A percentile compares a stretch with the other conserved stretches of the same genome.
These are phyloP conservation scores for Mortierella claussenii DNA, from an alignment of 192 early-diverging fungal genomes.

Conservation along the genomic window DNA sequence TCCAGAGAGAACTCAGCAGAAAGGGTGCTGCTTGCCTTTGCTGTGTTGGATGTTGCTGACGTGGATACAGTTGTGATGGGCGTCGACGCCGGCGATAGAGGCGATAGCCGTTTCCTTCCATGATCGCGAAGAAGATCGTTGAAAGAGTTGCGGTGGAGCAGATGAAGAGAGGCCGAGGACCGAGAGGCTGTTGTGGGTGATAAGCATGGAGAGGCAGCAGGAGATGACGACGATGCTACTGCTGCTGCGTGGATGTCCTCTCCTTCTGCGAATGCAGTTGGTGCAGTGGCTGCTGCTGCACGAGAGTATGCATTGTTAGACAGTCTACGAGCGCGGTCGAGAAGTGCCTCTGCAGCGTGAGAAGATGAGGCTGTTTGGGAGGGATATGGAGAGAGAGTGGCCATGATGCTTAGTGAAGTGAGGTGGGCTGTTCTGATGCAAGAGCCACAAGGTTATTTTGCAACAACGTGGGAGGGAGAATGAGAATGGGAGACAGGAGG, in stretches of 20 bases:
- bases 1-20: not conserved
- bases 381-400: conserved; percentile 10
- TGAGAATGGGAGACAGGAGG: not conserved
- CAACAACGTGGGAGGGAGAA: not conserved
- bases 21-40: not conserved
- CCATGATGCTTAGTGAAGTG: conserved; percentile 1
- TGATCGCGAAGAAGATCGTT: conserved; percentile 23
- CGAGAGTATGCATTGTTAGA: conserved; percentile 36
- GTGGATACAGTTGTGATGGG: not conserved
- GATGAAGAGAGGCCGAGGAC: conserved; percentile 18
- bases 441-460: no score
- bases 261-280: conserved; percentile 37
- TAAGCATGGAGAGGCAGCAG: conserved; percentile 9
- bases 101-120: conserved; percentile 11
- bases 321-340: conserved; percentile 27
- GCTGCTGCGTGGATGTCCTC: conserved; percentile 20
- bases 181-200: conserved; percentile 3
- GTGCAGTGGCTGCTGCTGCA: conserved; percentile 3
- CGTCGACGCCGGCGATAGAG: conserved; percentile 11
- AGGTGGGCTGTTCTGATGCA: no score
- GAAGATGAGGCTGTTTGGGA: conserved; percentile 11
- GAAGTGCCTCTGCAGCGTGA: conserved; percentile 41
- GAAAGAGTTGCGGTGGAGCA: conserved; percentile 29
- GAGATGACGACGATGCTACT: not conserved
- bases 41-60: not conserved